Evolutionary conservation across 2,329 filamentous ascomycete genomes (phyloP), one percentile per base, ranked within the genome.

Genomic region (Remersonia thermophila): DNA sequence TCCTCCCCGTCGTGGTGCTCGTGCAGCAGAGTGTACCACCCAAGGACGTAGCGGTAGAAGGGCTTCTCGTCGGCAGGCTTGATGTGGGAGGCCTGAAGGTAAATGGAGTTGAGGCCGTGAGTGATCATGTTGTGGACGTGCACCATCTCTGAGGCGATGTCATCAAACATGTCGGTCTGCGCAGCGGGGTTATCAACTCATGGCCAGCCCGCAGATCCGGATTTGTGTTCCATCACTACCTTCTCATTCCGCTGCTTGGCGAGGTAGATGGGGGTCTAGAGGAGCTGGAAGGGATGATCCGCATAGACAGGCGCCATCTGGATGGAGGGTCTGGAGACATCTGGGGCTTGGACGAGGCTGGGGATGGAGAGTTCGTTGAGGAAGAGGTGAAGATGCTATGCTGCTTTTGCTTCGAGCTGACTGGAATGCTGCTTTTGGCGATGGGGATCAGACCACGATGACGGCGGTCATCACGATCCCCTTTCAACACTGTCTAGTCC

Each of bases 1-100:
- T 66, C 63, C 40, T 66, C 62, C 0, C 43, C 36, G 1, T 50
- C 36, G 39, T 67, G 62, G 40, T 67, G 64, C 10, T 55, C 44
- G 25, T 57, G 41, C 2, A 65, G 20, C 12, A 57, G 42, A 2
- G 37, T 43, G 18, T 51, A 37, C 51, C 61, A 63, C 11, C 49
- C 45, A 9, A 43, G 27, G 1, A 54, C 52, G 40, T 57, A 63
- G 23, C 51, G 43, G 10, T 50, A 42, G 39, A 62, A 60, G 25
- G 50, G 44, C 4, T 45, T 32, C n/a, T 53, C 49, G 32, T 65
- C 58, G 16, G 55, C 46, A 8, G 46, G 36, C 3, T 52, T 45
- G 7, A 64, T 49, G 37, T 60, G 52, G 5, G 50, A 45, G 1
- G 56, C 51, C 32, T 64, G 60, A 15, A 55, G 46, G 42, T 61